Base-by-base conservation (phyloP, 1,284 basidiomycete genomes). In the Sphaerobolus stellatus region DNA sequence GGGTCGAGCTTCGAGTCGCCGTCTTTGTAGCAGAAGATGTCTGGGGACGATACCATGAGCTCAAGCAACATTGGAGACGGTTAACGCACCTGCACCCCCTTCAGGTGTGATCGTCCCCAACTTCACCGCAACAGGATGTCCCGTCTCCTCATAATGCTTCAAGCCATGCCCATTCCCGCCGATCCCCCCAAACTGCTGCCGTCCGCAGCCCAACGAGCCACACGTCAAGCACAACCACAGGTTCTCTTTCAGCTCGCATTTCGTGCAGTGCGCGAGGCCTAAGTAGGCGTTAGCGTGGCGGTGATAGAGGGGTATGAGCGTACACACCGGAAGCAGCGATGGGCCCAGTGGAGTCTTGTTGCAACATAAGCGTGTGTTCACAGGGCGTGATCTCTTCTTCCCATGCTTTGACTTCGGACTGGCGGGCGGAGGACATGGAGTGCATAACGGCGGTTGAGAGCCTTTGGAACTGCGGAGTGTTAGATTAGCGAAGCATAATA, bases 31-130 rank as follows among this genome's bases (percentile, higher is more conserved):
- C 96, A 99, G 71, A 96, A 96, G 45, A 98, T 84, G 65, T 98
- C 96, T 93, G 46, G 9, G 5, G 1, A 41, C 6, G 11, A 33
- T 16, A 41, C 9, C 29, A 41, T n/a, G 34, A 13, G 20, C 22
- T 16, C 11, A 29, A 40, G 34, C 25, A 48, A 49, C 34, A 20
- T n/a, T 55, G n/a, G 38, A 7, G n/a, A 58, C 11, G 24, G n/a
- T 38, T 14, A 14, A 14, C 25, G 25, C 56, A 92, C 92, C 92
- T 56, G 92, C 96, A 5, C 75, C 82, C 2, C 96, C 96, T 66
- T 99, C 95, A 0, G 96, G 90, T 0, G 95, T 97, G 64, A 99
- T 98, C 0, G 96, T 99, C 2, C 96, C 96, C 2, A 98, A 78
- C 69, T 99, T 99, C 48, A 98, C 95, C 54, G 89, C 90, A 24